Conservation (phyloP, 805 yeast genomes). For the Schizosaccharomyces japonicus region DNA sequence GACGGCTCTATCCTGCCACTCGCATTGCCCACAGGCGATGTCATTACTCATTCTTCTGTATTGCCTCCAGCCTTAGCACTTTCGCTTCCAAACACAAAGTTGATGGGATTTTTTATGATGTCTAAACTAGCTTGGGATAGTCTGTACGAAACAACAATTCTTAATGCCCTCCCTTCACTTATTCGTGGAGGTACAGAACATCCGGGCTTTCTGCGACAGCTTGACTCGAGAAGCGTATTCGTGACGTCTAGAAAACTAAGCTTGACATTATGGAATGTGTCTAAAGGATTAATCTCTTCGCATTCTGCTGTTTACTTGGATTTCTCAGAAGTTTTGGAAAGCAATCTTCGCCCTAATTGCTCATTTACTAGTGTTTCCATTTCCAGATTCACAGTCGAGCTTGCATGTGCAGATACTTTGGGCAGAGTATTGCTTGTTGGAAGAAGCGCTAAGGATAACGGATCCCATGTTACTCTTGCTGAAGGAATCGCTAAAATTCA, state of each 20-base stretch:
- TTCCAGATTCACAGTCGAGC: background rate
- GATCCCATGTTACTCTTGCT: slow-evolving; percentile 6
- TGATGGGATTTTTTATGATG: background rate
- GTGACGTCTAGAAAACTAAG: slow-evolving; percentile 28
- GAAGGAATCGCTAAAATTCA: slow-evolving; percentile 8
- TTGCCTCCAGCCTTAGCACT: background rate
- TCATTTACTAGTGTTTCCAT: slow-evolving; percentile 33
- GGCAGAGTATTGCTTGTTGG: background rate
- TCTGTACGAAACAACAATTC: background rate
- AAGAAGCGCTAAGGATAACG: background rate
- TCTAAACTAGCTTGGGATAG: background rate
- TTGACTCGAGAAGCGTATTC: slow-evolving; percentile 32
- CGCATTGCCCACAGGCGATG: slow-evolving; percentile 32
- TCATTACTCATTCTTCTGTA: background rate
- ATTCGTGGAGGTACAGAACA: slow-evolving; percentile 48
- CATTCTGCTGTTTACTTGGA: slow-evolving; percentile 28
- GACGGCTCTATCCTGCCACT: slow-evolving; percentile 20
- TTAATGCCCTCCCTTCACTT: background rate
- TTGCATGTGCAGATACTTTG: background rate
- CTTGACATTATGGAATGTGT: slow-evolving; percentile 59
- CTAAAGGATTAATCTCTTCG: slow-evolving; percentile 43
- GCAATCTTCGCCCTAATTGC: slow-evolving; percentile 23
- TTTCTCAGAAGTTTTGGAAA: slow-evolving; percentile 28
- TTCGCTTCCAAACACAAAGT: background rate
- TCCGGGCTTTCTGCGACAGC: slow-evolving; percentile 24